These are phyloP conservation scores for Mycena epipterygia DNA, from an alignment of 768 basidiomycete species.

Conservation along the genomic window DNA sequence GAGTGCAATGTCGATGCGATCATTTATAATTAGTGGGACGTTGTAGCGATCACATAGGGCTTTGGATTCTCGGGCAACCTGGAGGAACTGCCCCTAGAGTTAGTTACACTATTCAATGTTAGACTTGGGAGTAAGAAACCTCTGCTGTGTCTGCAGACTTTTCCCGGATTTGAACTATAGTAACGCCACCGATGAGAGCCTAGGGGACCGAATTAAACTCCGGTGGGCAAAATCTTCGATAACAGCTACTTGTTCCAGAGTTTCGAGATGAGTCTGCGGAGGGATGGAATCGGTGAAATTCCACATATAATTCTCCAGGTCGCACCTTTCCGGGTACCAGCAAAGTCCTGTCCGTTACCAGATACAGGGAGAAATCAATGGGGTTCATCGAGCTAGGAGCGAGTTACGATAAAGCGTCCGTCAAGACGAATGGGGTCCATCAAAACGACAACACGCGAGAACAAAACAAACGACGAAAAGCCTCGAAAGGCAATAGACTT, in stretches of 20 bases:
- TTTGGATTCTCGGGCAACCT: constrained; percentile 79
- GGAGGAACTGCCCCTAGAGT: constrained; percentile 70
- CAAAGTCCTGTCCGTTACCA: constrained; percentile 87
- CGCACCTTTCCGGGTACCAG: constrained; percentile 82
- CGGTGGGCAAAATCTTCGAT: constrained; percentile 1
- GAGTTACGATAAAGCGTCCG: no score
- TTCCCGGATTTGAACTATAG: constrained; percentile 91
- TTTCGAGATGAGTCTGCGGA: constrained; percentile 74
- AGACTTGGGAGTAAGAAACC: constrained; percentile 51
- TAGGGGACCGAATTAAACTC: constrained; percentile 46
- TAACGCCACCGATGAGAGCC: constrained; percentile 90
- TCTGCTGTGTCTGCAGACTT: constrained; percentile 87
- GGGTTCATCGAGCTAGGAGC: constrained; percentile 12
- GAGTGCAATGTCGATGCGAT: constrained; percentile 89
- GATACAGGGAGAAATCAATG: constrained; percentile 82
- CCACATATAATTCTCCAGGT: neutral
- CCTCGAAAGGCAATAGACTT: constrained; percentile 16
- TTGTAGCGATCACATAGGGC: constrained; percentile 79
- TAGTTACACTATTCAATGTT: neutral
- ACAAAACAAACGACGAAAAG: neutral
- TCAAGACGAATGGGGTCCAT: no score
- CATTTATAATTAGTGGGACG: constrained; percentile 90
- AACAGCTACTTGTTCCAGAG: constrained; percentile 75
- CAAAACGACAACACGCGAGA: no score
- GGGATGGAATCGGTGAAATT: constrained; percentile 12